A percentile compares a stretch with the other conserved stretches of the same genome.
Conservation (phyloP, 495 filamentous ascomycete genomes). For the Aspergillus heteromorphus region DNA sequence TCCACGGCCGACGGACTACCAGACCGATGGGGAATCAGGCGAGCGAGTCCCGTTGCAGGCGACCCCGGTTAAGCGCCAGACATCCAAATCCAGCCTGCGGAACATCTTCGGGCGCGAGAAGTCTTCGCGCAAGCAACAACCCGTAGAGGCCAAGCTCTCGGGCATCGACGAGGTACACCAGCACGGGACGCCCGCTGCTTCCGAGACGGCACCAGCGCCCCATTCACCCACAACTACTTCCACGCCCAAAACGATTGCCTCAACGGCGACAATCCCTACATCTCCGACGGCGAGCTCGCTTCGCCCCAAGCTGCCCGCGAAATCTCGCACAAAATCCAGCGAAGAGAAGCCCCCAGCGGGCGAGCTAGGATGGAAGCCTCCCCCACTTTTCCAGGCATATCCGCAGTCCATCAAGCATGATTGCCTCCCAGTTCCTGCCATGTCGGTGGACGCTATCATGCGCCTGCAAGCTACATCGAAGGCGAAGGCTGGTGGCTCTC, state of each 20-base stretch:
- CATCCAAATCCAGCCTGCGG: slow-evolving; percentile 38
- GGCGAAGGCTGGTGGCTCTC: slow-evolving; percentile 38
- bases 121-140: slow-evolving; percentile 17
- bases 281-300: slow-evolving; percentile 24
- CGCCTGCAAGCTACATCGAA: slow-evolving; percentile 41
- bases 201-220: slow-evolving; percentile 14
- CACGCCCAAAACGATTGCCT: slow-evolving; percentile 26
- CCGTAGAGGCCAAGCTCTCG: slow-evolving; percentile 26
- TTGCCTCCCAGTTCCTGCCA: slow-evolving; percentile 41
- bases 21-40: slow-evolving; percentile 22
- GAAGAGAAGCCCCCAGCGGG: slow-evolving; percentile 17
- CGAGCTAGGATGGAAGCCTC: slow-evolving; percentile 60
- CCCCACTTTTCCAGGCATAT: slow-evolving; percentile 86
- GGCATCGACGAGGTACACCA: slow-evolving; percentile 30
- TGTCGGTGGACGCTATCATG: slow-evolving; percentile 56
- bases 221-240: slow-evolving; percentile 22
- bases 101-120: slow-evolving; percentile 39
- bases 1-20: slow-evolving; percentile 35
- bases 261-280: slow-evolving; percentile 21
- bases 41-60: slow-evolving; percentile 32
- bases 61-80: slow-evolving; percentile 29
- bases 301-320: slow-evolving; percentile 20
- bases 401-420: slow-evolving; percentile 69
- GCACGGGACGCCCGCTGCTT: slow-evolving; percentile 1
- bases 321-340: slow-evolving; percentile 16